Conservation (phyloP, 2,329 filamentous ascomycete species). For the Microdochium bolleyi region DNA sequence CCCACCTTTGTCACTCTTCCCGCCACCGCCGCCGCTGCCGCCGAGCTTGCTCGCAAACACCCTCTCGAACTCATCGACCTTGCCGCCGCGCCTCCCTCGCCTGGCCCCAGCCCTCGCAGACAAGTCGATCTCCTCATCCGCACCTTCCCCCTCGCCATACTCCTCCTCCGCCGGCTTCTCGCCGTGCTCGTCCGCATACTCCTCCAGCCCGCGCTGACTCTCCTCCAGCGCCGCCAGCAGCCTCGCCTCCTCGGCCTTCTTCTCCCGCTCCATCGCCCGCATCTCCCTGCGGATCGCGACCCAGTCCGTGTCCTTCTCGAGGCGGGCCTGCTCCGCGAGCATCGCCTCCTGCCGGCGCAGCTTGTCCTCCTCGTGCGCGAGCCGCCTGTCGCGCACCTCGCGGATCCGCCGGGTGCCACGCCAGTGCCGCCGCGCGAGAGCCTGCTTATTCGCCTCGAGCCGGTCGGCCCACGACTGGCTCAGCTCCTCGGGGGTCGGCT, state of each 20-base stretch:
- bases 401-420: neutral
- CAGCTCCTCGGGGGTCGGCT: neutral
- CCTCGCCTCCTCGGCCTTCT: neutral
- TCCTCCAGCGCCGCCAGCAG: neutral
- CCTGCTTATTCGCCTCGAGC: neutral
- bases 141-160: neutral
- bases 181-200: neutral
- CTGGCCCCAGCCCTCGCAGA: neutral
- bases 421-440: neutral
- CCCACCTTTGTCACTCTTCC: neutral
- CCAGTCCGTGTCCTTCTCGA: neutral
- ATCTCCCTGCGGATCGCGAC: neutral
- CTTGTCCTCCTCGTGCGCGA: neutral
- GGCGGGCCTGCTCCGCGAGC: neutral
- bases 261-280: neutral
- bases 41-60: neutral
- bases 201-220: neutral
- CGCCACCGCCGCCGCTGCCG: neutral
- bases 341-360: neutral
- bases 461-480: neutral
- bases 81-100: neutral
- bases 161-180: too few relatives aligned
- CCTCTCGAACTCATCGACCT: conserved; percentile 1
- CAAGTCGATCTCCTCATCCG: neutral
- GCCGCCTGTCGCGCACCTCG: neutral